Evolutionary conservation across 2,329 filamentous ascomycete genomes (phyloP).

Genomic region (Fusarium heterosporum): DNA sequence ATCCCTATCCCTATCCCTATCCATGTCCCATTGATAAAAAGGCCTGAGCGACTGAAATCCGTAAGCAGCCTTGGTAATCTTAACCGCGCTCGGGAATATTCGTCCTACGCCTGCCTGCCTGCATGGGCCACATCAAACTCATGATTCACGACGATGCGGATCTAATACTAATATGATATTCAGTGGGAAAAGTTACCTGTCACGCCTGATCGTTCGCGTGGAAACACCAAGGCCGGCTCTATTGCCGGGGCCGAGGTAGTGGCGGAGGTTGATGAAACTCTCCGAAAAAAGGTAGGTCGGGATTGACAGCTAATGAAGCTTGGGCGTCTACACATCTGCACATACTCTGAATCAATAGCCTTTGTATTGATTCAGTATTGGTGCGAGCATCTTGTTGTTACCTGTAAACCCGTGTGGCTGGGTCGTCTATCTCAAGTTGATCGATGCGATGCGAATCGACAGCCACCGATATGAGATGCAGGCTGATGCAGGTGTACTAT

Average conservation of each 20-base stretch:
- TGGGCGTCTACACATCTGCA: not conserved
- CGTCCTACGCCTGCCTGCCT: not conserved
- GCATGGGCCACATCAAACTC: not conserved
- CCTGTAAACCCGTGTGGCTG: not conserved
- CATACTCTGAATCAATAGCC: not conserved
- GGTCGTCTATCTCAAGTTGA: conserved; percentile 2
- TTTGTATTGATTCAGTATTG: not conserved
- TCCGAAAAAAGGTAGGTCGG: no score
- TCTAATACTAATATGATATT: not conserved
- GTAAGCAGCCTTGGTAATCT: not conserved
- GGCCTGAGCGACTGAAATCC: not conserved
- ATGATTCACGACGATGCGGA: not conserved
- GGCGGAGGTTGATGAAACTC: not conserved
- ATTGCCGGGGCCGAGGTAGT: not conserved
- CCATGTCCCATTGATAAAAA: not conserved
- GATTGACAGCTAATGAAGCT: no score
- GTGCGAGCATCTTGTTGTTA: not conserved
- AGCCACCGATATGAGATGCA: conserved; percentile 18
- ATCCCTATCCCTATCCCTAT: no score
- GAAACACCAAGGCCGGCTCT: not conserved
- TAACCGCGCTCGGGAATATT: not conserved
- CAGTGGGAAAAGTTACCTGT: not conserved
- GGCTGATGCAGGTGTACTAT: not conserved
- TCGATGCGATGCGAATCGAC: conserved; percentile 11
- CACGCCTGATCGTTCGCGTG: not conserved